Conservation (phyloP, 352 stramenopile species). For the Phytophthora sp. region DNA sequence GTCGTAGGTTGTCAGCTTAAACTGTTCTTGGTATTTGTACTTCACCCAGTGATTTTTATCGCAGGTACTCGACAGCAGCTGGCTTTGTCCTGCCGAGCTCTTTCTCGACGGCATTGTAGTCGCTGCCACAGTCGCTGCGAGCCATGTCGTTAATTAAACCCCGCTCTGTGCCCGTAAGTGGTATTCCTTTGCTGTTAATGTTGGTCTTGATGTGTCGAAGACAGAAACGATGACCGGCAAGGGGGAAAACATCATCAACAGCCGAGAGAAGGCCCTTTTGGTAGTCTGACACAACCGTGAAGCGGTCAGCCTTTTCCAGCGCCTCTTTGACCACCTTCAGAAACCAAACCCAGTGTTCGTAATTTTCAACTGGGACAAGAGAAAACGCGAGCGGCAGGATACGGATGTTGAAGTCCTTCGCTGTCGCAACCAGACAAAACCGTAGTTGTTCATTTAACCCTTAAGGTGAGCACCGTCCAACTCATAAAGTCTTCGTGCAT, state of each 20-base stretch:
- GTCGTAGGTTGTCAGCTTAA: conserved; percentile 21
- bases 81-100: neutral
- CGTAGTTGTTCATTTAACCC: conserved; percentile 34
- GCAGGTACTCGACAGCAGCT: conserved; percentile 9
- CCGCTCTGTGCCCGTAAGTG: conserved; percentile 2
- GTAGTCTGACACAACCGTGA: conserved; percentile 8
- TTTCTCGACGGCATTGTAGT: neutral
- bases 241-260: conserved; percentile 1
- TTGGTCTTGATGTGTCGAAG: conserved; percentile 10
- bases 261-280: conserved; percentile 1
- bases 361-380: conserved; percentile 27
- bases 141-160: conserved; percentile 2
- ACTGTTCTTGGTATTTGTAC: conserved; percentile 25
- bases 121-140: no score
- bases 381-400: conserved; percentile 28
- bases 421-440: conserved; percentile 29
- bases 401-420: conserved; percentile 38
- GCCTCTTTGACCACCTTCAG: conserved; percentile 4
- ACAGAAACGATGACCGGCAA: conserved; percentile 11
- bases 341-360: conserved; percentile 19
- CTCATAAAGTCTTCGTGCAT: neutral
- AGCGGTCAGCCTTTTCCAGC: neutral
- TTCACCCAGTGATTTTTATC: conserved; percentile 25
- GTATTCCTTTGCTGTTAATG: conserved; percentile 9
- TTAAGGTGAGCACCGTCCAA: conserved; percentile 31